Evolutionary conservation across 345 rosid genomes (phyloP).

Genomic region (Boechera retrofracta): DNA sequence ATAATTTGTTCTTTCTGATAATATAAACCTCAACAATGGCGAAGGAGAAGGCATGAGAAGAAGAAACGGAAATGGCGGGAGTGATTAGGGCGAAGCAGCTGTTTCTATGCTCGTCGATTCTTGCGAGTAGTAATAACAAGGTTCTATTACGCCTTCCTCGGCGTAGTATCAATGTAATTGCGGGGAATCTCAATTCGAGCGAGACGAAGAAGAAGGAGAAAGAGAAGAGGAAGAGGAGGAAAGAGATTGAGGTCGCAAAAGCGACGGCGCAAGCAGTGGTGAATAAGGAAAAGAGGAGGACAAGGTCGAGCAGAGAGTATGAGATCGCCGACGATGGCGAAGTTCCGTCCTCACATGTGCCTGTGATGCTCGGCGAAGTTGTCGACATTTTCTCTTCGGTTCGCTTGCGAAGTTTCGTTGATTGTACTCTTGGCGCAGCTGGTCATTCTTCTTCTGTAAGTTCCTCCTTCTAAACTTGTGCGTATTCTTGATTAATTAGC

Average conservation of each 20-base stretch:
- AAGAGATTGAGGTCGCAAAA: constrained; percentile 32
- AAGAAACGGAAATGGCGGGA: constrained; percentile 43
- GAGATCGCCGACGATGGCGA: constrained; percentile 41
- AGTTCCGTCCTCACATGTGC: constrained; percentile 59
- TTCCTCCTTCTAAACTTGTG: neutral
- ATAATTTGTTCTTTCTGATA: neutral
- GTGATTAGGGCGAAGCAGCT: constrained; percentile 41
- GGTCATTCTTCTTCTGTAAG: constrained; percentile 90
- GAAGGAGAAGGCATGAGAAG: constrained; percentile 37
- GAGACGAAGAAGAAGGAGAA: constrained; percentile 45
- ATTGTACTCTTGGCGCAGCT: constrained; percentile 93
- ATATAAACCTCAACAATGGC: constrained; percentile 19
- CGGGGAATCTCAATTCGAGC: constrained; percentile 40
- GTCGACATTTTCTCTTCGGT: constrained; percentile 72
- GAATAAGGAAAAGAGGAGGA: constrained; percentile 69
- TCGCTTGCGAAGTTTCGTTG: constrained; percentile 66
- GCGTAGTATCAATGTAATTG: constrained; percentile 35
- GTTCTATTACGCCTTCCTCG: constrained; percentile 22
- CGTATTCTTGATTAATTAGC: constrained; percentile 18
- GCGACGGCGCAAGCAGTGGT: constrained; percentile 39
- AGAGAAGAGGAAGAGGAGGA: constrained; percentile 40
- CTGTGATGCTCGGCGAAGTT: constrained; percentile 88
- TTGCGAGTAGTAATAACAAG: neutral
- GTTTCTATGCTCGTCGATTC: constrained; percentile 38
- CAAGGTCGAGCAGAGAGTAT: constrained; percentile 74